A percentile compares a stretch with the other conserved stretches of the same genome.
phyloP scores from a whole-genome alignment of 495 filamentous ascomycete species.

The Hypomontagnella submonticulosa region DNA sequence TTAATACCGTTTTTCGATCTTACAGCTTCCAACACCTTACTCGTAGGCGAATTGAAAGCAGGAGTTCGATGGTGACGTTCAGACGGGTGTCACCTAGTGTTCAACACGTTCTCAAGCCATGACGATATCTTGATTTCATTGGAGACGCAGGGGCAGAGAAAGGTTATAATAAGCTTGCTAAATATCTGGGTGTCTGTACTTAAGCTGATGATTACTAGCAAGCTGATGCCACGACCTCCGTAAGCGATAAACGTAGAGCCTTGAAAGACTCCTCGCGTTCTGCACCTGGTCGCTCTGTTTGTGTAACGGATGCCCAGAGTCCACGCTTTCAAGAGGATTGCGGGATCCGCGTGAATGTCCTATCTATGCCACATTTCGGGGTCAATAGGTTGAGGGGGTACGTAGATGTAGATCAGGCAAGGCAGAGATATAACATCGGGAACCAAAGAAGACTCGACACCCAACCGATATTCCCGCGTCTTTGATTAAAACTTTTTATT shows the following conservation, averaged over 20 bases:
- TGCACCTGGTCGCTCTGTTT: background rate
- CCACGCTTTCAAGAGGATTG: too few species aligned
- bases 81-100: background rate
- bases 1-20: too few species aligned
- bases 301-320: too few species aligned
- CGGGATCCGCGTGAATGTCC: background rate
- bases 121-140: background rate
- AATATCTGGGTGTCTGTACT: too few species aligned
- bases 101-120: background rate
- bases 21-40: background rate
- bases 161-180: background rate
- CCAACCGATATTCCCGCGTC: slow-evolving; percentile 14
- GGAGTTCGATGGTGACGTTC: background rate
- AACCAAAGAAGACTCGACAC: background rate
- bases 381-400: background rate
- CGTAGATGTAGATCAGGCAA: slow-evolving; percentile 2
- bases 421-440: slow-evolving; percentile 4
- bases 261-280: background rate
- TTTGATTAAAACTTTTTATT: slow-evolving; percentile 24
- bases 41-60: background rate
- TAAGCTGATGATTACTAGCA: background rate
- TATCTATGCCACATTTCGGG: background rate
- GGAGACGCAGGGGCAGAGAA: background rate
- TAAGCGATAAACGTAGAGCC: too few species aligned
- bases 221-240: background rate